These are phyloP conservation scores for Mesotaenium endlicherianum DNA, from an alignment of 139 green algal genomes.

Conservation along the genomic window DNA sequence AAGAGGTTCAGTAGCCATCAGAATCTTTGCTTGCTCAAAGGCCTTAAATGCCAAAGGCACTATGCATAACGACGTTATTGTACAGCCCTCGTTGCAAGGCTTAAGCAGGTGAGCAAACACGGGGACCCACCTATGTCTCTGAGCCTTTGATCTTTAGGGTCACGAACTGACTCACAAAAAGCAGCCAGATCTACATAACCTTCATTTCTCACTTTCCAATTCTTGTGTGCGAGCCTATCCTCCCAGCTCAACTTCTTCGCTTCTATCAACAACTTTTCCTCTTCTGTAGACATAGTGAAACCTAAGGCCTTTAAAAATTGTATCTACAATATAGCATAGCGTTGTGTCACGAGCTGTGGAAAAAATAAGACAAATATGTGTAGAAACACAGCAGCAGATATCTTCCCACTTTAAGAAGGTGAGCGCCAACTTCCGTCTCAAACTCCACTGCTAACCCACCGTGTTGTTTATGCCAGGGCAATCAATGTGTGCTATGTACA, in stretches of 20 bases:
- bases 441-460: too few relatives aligned
- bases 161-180: slow-evolving; percentile 60
- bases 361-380: not conserved
- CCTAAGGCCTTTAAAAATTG: not conserved
- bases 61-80: not conserved
- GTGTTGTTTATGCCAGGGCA: too few relatives aligned
- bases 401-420: not conserved
- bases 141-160: slow-evolving; percentile 66
- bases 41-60: not conserved
- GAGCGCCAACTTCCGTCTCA: too few relatives aligned
- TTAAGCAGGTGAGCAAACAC: not conserved
- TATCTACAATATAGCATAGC: not conserved
- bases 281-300: slow-evolving; percentile 52
- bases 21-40: not conserved
- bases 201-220: slow-evolving; percentile 85
- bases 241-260: slow-evolving; percentile 64
- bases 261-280: slow-evolving; percentile 64
- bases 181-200: slow-evolving; percentile 73
- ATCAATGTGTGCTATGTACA: too few relatives aligned
- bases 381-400: not conserved
- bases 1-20: not conserved
- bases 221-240: slow-evolving; percentile 68
- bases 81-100: not conserved
- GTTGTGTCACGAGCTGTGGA: not conserved
- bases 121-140: slow-evolving; percentile 64